These are phyloP conservation scores for Trametes sp. DNA, from an alignment of 1,284 basidiomycete species.

Conservation along the genomic window DNA sequence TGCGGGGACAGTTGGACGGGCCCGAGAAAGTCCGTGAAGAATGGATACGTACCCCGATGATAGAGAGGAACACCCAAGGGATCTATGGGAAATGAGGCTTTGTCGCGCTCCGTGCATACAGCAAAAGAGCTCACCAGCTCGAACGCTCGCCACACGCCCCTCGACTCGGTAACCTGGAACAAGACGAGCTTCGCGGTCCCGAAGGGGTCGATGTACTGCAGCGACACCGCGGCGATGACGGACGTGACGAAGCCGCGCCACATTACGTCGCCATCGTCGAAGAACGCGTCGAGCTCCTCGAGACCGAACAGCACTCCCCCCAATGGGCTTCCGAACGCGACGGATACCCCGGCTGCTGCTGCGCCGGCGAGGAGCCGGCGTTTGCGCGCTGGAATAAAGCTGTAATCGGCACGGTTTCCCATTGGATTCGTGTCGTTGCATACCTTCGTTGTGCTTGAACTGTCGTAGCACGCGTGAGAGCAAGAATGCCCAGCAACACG, in stretches of 20 bases:
- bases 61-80: slow-evolving; percentile 68
- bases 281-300: slow-evolving; percentile 75
- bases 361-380: slow-evolving; percentile 73
- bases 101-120: neutral
- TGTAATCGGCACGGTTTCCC: neutral
- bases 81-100: slow-evolving; percentile 49
- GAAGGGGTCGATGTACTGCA: slow-evolving; percentile 80
- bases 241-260: slow-evolving; percentile 82
- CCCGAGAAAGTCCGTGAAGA: too few species aligned
- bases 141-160: slow-evolving; percentile 72
- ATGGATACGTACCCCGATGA: slow-evolving; percentile 65
- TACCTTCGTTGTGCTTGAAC: slow-evolving; percentile 69
- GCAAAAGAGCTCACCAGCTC: slow-evolving; percentile 58
- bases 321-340: slow-evolving; percentile 78
- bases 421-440: neutral
- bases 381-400: slow-evolving; percentile 59
- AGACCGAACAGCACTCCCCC: slow-evolving; percentile 80
- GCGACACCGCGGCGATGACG: slow-evolving; percentile 70
- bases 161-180: slow-evolving; percentile 68
- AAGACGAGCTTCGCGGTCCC: slow-evolving; percentile 78
- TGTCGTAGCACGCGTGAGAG: slow-evolving; percentile 63
- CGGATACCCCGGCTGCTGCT: slow-evolving; percentile 76
- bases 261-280: slow-evolving; percentile 72
- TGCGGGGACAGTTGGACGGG: slow-evolving; percentile 36
- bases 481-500: slow-evolving; percentile 72